Percentiles rank a stretch among this genome's conserved stretches.
Evolutionary conservation across 257 asterid species (phyloP).

Genomic region (Petunia axillaris): DNA sequence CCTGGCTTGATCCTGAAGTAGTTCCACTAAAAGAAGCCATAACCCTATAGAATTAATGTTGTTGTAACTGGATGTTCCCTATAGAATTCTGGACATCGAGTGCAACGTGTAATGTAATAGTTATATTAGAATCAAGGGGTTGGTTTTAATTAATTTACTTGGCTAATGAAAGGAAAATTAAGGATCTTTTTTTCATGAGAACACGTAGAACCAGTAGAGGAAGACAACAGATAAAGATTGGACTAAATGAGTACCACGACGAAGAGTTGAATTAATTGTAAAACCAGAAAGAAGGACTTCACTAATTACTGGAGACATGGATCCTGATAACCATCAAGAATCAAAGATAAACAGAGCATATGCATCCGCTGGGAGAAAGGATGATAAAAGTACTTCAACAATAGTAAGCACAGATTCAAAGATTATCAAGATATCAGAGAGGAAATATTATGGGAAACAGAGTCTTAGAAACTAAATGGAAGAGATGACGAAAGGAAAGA

Average conservation of each 20-base stretch:
- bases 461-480: neutral
- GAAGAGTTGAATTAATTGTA: constrained; percentile 44
- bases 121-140: neutral
- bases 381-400: too few species aligned
- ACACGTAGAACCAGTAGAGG: constrained; percentile 53
- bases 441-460: neutral
- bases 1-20: constrained; percentile 36
- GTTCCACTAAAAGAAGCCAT: constrained; percentile 41
- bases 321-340: constrained; percentile 24
- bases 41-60: neutral
- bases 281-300: constrained; percentile 47
- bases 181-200: constrained; percentile 30
- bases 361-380: too few species aligned
- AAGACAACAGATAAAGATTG: constrained; percentile 50
- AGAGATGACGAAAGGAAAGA: neutral
- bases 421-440: neutral
- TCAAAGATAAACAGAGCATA: neutral
- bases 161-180: too few species aligned
- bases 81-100: too few species aligned
- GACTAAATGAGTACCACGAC: constrained; percentile 47
- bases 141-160: neutral
- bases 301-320: constrained; percentile 41
- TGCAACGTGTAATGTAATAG: neutral
- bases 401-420: too few species aligned
- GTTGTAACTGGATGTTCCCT: neutral